Evolutionary conservation across 1,284 basidiomycete species (phyloP).

Genomic region (Phellinidium pouzarii): DNA sequence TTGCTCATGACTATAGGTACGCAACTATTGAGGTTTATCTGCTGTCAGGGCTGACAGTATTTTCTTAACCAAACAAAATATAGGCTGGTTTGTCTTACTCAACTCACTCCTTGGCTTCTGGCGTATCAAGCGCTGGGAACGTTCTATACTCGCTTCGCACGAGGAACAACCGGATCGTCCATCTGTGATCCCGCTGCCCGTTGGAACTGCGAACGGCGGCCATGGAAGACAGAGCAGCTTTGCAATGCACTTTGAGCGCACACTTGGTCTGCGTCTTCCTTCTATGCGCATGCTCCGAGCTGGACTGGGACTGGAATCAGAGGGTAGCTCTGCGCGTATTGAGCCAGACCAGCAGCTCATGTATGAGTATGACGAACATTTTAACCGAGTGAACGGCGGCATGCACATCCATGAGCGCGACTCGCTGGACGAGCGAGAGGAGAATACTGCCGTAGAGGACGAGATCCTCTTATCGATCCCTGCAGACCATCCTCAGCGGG

Average conservation of each 20-base stretch:
- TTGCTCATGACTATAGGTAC: conserved; percentile 85
- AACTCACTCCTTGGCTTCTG: conserved; percentile 87
- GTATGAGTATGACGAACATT: conserved; percentile 13
- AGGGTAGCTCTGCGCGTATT: conserved; percentile 17
- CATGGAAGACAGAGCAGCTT: conserved; percentile 24
- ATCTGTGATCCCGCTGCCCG: conserved; percentile 25
- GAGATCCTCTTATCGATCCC: conserved; percentile 17
- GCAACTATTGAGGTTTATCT: conserved; percentile 23
- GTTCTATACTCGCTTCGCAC: conserved; percentile 57
- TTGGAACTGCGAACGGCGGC: conserved; percentile 23
- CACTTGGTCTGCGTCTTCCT: conserved; percentile 39
- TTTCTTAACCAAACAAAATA: background rate
- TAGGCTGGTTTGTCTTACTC: conserved; percentile 87
- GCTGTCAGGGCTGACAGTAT: background rate
- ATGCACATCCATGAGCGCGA: conserved; percentile 1
- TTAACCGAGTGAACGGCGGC: conserved; percentile 1
- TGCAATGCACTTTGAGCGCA: conserved; percentile 36
- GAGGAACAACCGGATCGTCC: conserved; percentile 16
- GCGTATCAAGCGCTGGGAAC: conserved; percentile 87
- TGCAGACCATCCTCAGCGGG: conserved; percentile 39
- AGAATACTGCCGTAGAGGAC: conserved; percentile 21
- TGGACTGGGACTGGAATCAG: conserved; percentile 45
- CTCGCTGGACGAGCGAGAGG: conserved; percentile 25
- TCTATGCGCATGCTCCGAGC: conserved; percentile 36
- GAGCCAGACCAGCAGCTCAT: background rate